phyloP scores from a whole-genome alignment of 495 filamentous ascomycete species.

The Trichocladium uniseriatum region DNA sequence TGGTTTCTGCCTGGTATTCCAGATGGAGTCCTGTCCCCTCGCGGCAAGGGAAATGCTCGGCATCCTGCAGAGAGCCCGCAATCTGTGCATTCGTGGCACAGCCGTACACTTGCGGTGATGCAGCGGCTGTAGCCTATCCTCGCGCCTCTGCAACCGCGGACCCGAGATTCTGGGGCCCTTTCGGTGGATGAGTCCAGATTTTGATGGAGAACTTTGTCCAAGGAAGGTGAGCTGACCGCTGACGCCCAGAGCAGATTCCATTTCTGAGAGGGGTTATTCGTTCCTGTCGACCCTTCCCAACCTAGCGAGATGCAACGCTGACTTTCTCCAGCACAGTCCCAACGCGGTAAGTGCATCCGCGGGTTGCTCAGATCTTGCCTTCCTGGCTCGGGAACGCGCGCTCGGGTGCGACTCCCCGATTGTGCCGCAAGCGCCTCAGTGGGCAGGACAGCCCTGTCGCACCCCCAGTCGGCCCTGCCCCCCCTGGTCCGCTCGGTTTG shows the following conservation, averaged over 20 bases:
- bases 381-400: background rate
- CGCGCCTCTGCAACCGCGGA: background rate
- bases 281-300: background rate
- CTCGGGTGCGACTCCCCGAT: background rate
- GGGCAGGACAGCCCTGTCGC: background rate
- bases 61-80: too few relatives aligned
- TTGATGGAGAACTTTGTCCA: too few relatives aligned
- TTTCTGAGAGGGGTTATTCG: background rate
- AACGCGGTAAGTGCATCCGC: background rate
- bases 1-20: too few relatives aligned
- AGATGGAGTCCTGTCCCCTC: too few relatives aligned
- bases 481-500: background rate
- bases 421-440: background rate
- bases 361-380: background rate
- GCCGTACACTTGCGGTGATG: background rate
- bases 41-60: too few relatives aligned
- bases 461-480: background rate
- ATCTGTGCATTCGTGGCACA: slow-evolving; percentile 5
- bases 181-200: too few relatives aligned
- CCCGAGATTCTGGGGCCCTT: background rate
- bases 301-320: background rate
- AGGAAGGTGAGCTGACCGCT: too few relatives aligned
- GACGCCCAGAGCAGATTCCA: too few relatives aligned
- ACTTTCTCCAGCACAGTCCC: background rate
- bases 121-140: background rate